These are phyloP conservation scores for Mycena rosella DNA, from an alignment of 768 basidiomycete genomes.

Conservation along the genomic window DNA sequence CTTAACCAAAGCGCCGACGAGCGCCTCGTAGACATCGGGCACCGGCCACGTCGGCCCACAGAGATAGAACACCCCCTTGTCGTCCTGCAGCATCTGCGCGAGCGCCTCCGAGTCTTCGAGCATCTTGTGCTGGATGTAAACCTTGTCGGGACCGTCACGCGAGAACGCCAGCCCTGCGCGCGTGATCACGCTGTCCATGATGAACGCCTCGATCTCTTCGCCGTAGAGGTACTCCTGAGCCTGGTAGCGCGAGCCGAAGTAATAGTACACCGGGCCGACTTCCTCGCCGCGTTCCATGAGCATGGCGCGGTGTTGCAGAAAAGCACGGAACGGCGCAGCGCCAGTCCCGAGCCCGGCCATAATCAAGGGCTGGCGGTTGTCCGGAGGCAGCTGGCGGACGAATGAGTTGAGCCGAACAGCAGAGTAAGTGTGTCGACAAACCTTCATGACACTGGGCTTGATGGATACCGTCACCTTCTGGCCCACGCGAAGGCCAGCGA, in stretches of 20 bases:
- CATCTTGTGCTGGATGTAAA: constrained; percentile 99
- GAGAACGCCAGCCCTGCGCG: constrained; percentile 97
- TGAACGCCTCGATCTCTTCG: constrained; percentile 95
- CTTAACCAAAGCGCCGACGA: constrained; percentile 84
- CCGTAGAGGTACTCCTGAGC: constrained; percentile 97
- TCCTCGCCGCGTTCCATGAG: constrained; percentile 80
- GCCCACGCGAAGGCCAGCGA: constrained; percentile 84
- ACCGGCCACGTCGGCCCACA: constrained; percentile 99
- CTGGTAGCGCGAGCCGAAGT: constrained; percentile 97
- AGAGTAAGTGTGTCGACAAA: constrained; percentile 47
- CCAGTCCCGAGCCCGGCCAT: constrained; percentile 99
- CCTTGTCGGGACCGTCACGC: constrained; percentile 91
- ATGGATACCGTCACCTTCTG: constrained; percentile 97
- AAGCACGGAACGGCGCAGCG: constrained; percentile 98
- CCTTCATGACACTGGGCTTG: constrained; percentile 99
- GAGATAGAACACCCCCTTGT: constrained; percentile 90
- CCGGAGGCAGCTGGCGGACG: constrained; percentile 77
- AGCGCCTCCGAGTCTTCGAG: constrained; percentile 86
- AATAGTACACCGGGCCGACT: constrained; percentile 96
- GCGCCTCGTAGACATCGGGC: constrained; percentile 95
- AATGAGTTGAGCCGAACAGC: constrained; percentile 27
- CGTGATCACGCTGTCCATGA: constrained; percentile 86
- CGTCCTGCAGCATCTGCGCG: constrained; percentile 78
- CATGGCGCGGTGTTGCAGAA: constrained; percentile 95
- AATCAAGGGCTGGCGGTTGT: constrained; percentile 90